A percentile compares a stretch with the other conserved stretches of the same genome.
phyloP scores from a whole-genome alignment of 352 stramenopile species.

The Thalassiosira hispida region DNA sequence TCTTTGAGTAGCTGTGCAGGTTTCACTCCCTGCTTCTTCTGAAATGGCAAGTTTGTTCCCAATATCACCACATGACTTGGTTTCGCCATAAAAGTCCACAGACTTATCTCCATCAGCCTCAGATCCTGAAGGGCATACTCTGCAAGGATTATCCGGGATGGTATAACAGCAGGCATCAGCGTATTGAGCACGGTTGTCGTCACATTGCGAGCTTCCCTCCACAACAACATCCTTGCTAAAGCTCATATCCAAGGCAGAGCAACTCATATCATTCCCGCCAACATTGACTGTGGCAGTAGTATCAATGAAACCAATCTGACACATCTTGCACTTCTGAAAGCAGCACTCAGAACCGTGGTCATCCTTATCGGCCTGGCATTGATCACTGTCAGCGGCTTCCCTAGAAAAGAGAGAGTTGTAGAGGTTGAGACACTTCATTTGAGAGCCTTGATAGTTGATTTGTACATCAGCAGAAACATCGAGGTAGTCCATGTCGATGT shows the following conservation, averaged over 20 bases:
- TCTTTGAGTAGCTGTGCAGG: conserved; percentile 33
- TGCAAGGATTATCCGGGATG: conserved; percentile 56
- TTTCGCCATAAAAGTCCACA: conserved; percentile 54
- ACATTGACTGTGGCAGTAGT: conserved; percentile 44
- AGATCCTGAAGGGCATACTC: conserved; percentile 41
- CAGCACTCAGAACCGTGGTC: conserved; percentile 44
- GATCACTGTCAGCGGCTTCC: conserved; percentile 49
- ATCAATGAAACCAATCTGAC: conserved; percentile 56
- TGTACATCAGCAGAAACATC: conserved; percentile 46
- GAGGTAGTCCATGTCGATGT: conserved; percentile 52
- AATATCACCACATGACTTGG: conserved; percentile 52
- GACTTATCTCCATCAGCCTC: conserved; percentile 44
- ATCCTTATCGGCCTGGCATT: conserved; percentile 57
- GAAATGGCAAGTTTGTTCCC: conserved; percentile 57
- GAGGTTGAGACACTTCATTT: conserved; percentile 53
- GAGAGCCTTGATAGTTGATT: conserved; percentile 43
- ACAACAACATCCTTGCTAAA: conserved; percentile 53
- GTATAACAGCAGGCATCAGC: conserved; percentile 57
- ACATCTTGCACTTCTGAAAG: conserved; percentile 68
- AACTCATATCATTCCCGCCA: conserved; percentile 40
- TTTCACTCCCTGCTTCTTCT: conserved; percentile 50
- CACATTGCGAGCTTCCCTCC: conserved; percentile 53
- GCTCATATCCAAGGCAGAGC: conserved; percentile 54
- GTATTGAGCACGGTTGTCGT: conserved; percentile 33
- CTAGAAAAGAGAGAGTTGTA: conserved; percentile 68